phyloP scores from a whole-genome alignment of 2,329 filamentous ascomycete species.

The Calycina herbarum region DNA sequence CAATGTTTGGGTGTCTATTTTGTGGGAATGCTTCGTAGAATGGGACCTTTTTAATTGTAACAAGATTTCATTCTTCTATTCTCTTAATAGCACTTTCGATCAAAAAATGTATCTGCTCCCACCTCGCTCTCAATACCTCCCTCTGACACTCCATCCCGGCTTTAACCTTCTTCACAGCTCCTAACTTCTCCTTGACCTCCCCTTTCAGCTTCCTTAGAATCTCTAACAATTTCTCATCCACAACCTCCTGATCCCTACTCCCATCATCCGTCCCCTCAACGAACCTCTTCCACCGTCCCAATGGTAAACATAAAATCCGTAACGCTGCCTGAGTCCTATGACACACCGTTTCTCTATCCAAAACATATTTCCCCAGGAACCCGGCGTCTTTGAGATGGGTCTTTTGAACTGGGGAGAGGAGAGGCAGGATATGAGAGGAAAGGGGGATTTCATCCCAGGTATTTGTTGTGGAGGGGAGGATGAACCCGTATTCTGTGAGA shows the following conservation, averaged over 20 bases:
- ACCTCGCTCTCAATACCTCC: constrained; percentile 5
- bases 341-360: constrained; percentile 52
- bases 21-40: too few relatives aligned
- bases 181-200: neutral
- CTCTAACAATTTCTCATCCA: constrained; percentile 42
- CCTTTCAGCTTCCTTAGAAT: constrained; percentile 24
- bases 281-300: constrained; percentile 47
- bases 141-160: constrained; percentile 1
- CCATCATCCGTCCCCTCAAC: constrained; percentile 48
- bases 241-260: constrained; percentile 43
- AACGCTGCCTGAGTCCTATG: constrained; percentile 57
- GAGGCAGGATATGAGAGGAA: constrained; percentile 32
- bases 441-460: constrained; percentile 35
- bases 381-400: constrained; percentile 45
- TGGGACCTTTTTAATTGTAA: neutral
- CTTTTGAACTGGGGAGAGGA: constrained; percentile 37
- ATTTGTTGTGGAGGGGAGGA: constrained; percentile 30
- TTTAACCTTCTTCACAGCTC: constrained; percentile 7
- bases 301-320: constrained; percentile 40
- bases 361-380: constrained; percentile 52
- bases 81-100: constrained; percentile 8
- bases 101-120: constrained; percentile 11
- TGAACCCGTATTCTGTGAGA: constrained; percentile 60
- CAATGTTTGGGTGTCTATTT: too few relatives aligned
- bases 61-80: constrained; percentile 8